phyloP scores from a whole-genome alignment of 306 rosid species.

The Betula pendula region DNA sequence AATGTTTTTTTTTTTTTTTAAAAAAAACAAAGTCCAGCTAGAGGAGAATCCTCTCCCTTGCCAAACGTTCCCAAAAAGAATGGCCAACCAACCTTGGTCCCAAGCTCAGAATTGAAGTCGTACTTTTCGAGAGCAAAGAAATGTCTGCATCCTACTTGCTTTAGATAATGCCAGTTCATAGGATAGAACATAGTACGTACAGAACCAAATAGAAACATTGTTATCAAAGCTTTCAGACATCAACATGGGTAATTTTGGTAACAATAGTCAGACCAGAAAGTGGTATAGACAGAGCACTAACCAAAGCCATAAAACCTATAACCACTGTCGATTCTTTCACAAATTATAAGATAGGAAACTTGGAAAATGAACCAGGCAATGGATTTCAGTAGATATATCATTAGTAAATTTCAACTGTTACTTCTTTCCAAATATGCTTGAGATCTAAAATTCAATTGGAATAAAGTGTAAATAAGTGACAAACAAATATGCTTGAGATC shows the following conservation, averaged over 20 bases:
- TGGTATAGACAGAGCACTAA: conserved; percentile 11
- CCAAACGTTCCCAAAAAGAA: no score
- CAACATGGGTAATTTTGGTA: conserved; percentile 1
- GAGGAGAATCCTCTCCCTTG: no score
- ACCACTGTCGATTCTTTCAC: conserved; percentile 20
- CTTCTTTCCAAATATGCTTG: conserved; percentile 90
- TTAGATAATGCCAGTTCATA: no score
- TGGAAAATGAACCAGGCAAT: conserved; percentile 92
- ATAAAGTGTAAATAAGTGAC: conserved; percentile 12
- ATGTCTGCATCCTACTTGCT: no score
- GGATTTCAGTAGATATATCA: conserved; percentile 73
- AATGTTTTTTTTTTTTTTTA: no score
- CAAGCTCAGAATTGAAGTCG: no score
- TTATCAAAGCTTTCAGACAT: conserved; percentile 6
- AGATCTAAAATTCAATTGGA: conserved; percentile 57
- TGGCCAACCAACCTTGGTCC: no score
- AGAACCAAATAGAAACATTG: conserved; percentile 3
- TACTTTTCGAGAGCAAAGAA: no score
- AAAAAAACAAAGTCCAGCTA: no score
- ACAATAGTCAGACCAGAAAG: conserved; percentile 10
- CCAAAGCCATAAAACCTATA: conserved; percentile 13
- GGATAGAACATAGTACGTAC: no score
- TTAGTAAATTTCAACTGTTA: conserved; percentile 80
- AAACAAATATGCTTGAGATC: conserved; percentile 20
- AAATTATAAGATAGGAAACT: conserved; percentile 51